Base-by-base conservation (phyloP, 805 yeast genomes). In the Ogataea henricii region DNA sequence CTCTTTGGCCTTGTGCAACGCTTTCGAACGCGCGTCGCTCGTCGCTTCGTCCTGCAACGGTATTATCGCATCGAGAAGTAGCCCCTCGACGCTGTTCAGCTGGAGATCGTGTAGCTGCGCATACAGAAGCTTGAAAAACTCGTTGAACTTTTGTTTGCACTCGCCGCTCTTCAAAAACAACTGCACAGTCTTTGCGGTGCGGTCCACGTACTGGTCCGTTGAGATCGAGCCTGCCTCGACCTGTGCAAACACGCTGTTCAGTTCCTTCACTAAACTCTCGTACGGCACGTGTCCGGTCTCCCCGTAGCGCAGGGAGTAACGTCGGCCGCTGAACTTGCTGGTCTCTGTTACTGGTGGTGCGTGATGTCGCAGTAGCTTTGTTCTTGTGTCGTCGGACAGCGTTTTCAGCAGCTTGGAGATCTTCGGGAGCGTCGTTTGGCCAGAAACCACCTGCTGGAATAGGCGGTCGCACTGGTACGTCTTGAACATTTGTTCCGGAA, bases 91-190 rank as follows among this genome's bases (percentile, higher is more conserved):
- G 2, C 47, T 14, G 6, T 43, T 17, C 8, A 57, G 32, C 27
- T 39, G 37, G 17, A 51, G 45, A 13, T 45, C 47, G 47, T 53
- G 53, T 9, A 57, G 42, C 34, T 60, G 63, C 6, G 45, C 33
- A 33, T 53, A 60, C 2, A 57, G 35, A 7, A 41, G 18, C 29
- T 40, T 46, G 45, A 50, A 54, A 6, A 54, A 40, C 10, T 34
- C 40, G 40, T 48, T 44, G 1, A 46, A 21, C n/a, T 51, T 37
- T 3, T 13, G 21, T 13, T 46, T 29, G 33, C 44, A 44, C 8
- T 43, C 47, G 14, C 9, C 26, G 4, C 42, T 21, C n/a, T 26
- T 34, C 16, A 51, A 20, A 20, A 51, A 44, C 10, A 21, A 17
- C 32, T 47, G 45, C 3, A 51, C 29, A 9, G 42, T 43, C 22